phyloP scores from a whole-genome alignment of 805 yeast genomes.

The Saccharomycopsis capsularis region DNA sequence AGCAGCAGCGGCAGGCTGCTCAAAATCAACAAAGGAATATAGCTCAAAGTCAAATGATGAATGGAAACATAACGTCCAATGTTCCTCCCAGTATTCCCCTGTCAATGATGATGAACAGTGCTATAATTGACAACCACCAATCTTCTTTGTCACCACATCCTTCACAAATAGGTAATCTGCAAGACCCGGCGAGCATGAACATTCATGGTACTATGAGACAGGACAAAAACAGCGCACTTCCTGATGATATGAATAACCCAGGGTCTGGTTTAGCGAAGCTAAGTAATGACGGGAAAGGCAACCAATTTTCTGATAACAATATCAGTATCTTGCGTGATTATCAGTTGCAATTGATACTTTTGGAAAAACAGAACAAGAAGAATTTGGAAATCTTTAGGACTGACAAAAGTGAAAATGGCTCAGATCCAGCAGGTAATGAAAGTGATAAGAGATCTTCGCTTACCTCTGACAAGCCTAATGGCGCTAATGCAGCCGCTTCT shows the following conservation, averaged over 20 bases:
- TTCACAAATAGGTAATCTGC: not conserved
- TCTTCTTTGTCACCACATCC: not conserved
- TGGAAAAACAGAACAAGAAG: constrained; percentile 72
- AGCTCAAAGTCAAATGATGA: not conserved
- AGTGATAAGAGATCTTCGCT: not conserved
- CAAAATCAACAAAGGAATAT: not conserved
- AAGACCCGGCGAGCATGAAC: not conserved
- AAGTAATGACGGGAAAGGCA: not conserved
- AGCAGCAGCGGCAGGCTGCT: constrained; percentile 3
- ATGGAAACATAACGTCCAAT: not conserved
- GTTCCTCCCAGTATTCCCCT: no score
- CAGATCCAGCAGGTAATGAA: not conserved
- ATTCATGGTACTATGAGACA: constrained; percentile 26
- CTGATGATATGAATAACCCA: not conserved
- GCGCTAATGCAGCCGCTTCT: no score
- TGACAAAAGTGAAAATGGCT: constrained; percentile 31
- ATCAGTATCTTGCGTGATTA: constrained; percentile 69
- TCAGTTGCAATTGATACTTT: constrained; percentile 66
- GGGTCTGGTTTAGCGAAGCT: not conserved
- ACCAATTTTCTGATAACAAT: constrained; percentile 12
- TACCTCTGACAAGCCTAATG: not conserved
- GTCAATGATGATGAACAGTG: no score
- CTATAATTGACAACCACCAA: no score
- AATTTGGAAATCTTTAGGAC: constrained; percentile 45
- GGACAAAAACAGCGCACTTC: no score